phyloP scores from a whole-genome alignment of 1,284 basidiomycete genomes.

The Boletus albobrunnescens region DNA sequence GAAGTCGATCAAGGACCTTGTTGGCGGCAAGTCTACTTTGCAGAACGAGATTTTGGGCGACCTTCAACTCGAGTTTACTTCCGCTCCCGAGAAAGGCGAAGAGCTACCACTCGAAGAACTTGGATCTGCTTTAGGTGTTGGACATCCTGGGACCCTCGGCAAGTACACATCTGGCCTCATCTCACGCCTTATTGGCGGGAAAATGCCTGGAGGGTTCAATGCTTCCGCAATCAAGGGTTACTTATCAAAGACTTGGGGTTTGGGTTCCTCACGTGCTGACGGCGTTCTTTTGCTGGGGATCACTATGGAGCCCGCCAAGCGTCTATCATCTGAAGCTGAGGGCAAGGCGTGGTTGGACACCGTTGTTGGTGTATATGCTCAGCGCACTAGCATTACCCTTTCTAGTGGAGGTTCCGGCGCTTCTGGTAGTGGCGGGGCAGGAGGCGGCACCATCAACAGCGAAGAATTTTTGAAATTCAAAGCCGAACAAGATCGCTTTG shows the following conservation, averaged over 20 bases:
- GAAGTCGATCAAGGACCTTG: slow-evolving; percentile 97
- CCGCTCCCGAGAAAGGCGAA: slow-evolving; percentile 96
- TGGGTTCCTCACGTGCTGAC: slow-evolving; percentile 86
- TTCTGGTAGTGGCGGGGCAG: slow-evolving; percentile 58
- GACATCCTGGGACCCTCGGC: slow-evolving; percentile 84
- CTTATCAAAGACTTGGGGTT: slow-evolving; percentile 89
- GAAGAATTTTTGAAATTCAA: slow-evolving; percentile 98
- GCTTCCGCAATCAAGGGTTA: slow-evolving; percentile 88
- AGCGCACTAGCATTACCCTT: slow-evolving; percentile 85
- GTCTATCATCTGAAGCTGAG: slow-evolving; percentile 86
- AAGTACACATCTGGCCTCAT: slow-evolving; percentile 94
- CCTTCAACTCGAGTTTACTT: slow-evolving; percentile 84
- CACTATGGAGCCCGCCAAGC: slow-evolving; percentile 91
- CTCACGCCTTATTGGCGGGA: slow-evolving; percentile 88
- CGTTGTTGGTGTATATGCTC: slow-evolving; percentile 81
- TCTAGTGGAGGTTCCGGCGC: slow-evolving; percentile 61
- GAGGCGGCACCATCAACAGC: slow-evolving; percentile 89
- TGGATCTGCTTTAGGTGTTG: slow-evolving; percentile 78
- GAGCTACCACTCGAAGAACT: slow-evolving; percentile 95
- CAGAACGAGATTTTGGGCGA: slow-evolving; percentile 97
- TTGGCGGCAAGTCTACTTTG: slow-evolving; percentile 96
- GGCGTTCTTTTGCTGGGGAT: slow-evolving; percentile 88
- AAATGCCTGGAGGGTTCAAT: slow-evolving; percentile 99
- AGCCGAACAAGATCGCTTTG: slow-evolving; percentile 88
- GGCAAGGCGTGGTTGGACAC: slow-evolving; percentile 92